Percentiles rank a stretch among this genome's conserved stretches.
phyloP scores from a whole-genome alignment of 2,329 filamentous ascomycete genomes.

The Xylariales sp. region DNA sequence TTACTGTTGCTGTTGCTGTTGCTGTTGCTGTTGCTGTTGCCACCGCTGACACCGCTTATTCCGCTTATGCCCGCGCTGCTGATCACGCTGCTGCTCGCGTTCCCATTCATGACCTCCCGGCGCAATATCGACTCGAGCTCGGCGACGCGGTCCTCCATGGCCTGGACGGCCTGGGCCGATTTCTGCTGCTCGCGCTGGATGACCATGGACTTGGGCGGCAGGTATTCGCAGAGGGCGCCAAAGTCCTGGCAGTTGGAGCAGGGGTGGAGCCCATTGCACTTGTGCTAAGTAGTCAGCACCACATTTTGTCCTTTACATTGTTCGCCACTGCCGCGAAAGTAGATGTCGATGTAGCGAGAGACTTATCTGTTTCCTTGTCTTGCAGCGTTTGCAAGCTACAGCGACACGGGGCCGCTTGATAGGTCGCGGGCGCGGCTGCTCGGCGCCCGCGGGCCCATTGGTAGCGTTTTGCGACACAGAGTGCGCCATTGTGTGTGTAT shows the following conservation, averaged over 20 bases:
- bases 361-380: constrained; percentile 15
- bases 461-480: too few species aligned
- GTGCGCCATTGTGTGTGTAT: too few species aligned
- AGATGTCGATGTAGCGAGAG: constrained; percentile 2
- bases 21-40: too few species aligned
- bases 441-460: too few species aligned
- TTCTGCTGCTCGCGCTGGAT: constrained; percentile 19
- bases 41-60: too few species aligned
- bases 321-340: neutral
- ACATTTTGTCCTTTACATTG: neutral
- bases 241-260: constrained; percentile 10
- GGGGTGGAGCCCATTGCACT: constrained; percentile 11
- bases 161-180: constrained; percentile 10
- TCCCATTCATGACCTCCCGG: constrained; percentile 8
- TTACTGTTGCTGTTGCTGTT: too few species aligned
- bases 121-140: constrained; percentile 12
- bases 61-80: constrained; percentile 2
- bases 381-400: constrained; percentile 15
- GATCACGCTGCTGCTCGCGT: too few species aligned
- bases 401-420: constrained; percentile 14
- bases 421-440: too few species aligned
- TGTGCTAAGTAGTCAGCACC: too few species aligned
- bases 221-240: constrained; percentile 26
- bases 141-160: constrained; percentile 13
- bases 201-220: constrained; percentile 29